Evolutionary conservation across 1,284 basidiomycete species (phyloP).

Genomic region (Trichosporon coremiiforme): DNA sequence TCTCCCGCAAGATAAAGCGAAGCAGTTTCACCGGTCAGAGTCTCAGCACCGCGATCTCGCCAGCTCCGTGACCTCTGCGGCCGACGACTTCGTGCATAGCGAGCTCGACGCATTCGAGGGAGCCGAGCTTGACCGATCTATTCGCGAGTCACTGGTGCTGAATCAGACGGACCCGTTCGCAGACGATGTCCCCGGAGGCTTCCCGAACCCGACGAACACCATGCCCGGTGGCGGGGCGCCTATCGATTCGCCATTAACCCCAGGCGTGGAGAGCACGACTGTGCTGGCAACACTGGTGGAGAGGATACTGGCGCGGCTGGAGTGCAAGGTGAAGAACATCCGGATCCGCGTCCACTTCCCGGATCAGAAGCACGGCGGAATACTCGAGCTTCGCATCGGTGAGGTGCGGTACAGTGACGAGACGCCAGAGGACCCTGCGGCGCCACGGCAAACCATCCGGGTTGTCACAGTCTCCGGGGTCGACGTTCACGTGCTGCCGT

Average conservation of each 20-base stretch:
- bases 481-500: conserved; percentile 37
- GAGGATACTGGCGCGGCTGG: conserved; percentile 75
- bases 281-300: conserved; percentile 83
- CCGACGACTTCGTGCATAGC: conserved; percentile 80
- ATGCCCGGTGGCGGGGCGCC: conserved; percentile 13
- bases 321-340: conserved; percentile 71
- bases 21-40: neutral
- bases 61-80: conserved; percentile 74
- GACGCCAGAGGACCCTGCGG: conserved; percentile 26
- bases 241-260: conserved; percentile 7
- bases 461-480: conserved; percentile 37
- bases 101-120: conserved; percentile 74
- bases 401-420: conserved; percentile 53
- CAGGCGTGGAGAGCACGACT: conserved; percentile 62
- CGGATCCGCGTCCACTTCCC: conserved; percentile 58
- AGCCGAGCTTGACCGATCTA: conserved; percentile 69
- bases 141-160: conserved; percentile 56
- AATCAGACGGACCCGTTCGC: conserved; percentile 47
- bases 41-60: conserved; percentile 62
- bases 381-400: conserved; percentile 49
- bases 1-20: conserved; percentile 59
- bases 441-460: conserved; percentile 32
- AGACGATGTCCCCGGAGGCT: conserved; percentile 46
- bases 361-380: conserved; percentile 39
- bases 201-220: conserved; percentile 35